Conservation (phyloP, 352 stramenopile species). For the Globisporangium alternatum region DNA sequence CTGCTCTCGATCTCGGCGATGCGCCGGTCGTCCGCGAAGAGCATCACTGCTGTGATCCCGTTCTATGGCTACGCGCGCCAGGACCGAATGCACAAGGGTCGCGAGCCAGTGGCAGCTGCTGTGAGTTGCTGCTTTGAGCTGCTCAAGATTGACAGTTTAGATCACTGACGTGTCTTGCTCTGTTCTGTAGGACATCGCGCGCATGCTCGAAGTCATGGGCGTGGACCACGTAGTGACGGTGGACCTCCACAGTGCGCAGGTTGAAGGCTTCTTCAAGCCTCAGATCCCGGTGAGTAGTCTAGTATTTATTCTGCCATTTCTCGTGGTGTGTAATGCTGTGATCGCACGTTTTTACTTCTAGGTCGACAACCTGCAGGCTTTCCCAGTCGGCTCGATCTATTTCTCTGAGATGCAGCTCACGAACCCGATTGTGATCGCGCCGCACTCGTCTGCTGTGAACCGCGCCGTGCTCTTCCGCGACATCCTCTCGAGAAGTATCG, state of each 20-base stretch:
- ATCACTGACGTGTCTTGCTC: not conserved
- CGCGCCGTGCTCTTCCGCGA: constrained; percentile 78
- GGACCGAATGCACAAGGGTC: constrained; percentile 83
- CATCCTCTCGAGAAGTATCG: constrained; percentile 72
- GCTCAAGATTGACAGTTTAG: not conserved
- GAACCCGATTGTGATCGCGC: constrained; percentile 76
- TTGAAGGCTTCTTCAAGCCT: constrained; percentile 88
- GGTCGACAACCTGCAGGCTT: constrained; percentile 85
- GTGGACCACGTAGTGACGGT: constrained; percentile 88
- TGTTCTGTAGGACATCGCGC: constrained; percentile 60
- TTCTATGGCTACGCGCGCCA: constrained; percentile 87
- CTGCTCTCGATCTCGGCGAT: constrained; percentile 82
- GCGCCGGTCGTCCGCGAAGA: constrained; percentile 80
- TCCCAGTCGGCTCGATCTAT: constrained; percentile 83
- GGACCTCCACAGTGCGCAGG: constrained; percentile 86
- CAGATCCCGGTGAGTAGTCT: constrained; percentile 53
- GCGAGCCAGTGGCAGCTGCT: constrained; percentile 76
- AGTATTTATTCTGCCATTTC: not conserved
- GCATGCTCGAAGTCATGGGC: constrained; percentile 89
- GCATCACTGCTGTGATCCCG: constrained; percentile 84
- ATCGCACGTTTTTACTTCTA: constrained; percentile 9
- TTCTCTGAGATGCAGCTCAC: constrained; percentile 76
- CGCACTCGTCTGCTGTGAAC: constrained; percentile 79
- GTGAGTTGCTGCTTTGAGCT: constrained; percentile 20
- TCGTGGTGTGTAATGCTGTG: not conserved